phyloP scores from a whole-genome alignment of 83 land plant genomes.

The Picea abies region DNA sequence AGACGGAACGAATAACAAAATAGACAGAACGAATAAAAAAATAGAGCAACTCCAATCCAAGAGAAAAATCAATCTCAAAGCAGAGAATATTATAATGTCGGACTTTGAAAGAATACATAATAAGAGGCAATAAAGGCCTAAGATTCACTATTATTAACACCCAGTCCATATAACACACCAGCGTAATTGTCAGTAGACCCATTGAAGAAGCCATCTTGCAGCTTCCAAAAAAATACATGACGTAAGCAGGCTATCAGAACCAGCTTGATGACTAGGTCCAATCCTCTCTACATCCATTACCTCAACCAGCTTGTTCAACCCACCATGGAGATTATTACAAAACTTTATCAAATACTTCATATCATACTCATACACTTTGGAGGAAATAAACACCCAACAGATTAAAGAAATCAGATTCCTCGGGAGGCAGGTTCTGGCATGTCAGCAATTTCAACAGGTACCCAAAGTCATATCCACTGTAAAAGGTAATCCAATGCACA shows the following conservation, averaged over 20 bases:
- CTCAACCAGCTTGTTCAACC: slow-evolving; percentile 23
- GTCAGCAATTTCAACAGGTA: slow-evolving; percentile 63
- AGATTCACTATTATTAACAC: too few species aligned
- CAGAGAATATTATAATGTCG: too few species aligned
- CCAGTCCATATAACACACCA: too few species aligned
- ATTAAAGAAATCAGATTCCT: slow-evolving; percentile 37
- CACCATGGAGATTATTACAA: too few species aligned
- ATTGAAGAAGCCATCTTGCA: slow-evolving; percentile 19
- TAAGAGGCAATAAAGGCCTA: too few species aligned
- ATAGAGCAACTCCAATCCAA: neutral
- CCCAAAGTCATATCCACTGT: slow-evolving; percentile 64
- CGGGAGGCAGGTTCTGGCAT: slow-evolving; percentile 36
- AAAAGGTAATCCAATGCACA: slow-evolving; percentile 45
- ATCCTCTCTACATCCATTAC: slow-evolving; percentile 38
- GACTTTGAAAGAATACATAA: too few species aligned
- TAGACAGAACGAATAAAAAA: neutral
- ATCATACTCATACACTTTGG: slow-evolving; percentile 29
- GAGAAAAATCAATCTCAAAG: too few species aligned
- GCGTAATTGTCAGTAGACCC: too few species aligned
- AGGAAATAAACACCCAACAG: slow-evolving; percentile 43
- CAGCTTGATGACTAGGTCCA: slow-evolving; percentile 69
- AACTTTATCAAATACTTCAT: slow-evolving; percentile 18
- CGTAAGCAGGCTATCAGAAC: slow-evolving; percentile 71
- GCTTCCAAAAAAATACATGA: slow-evolving; percentile 45
- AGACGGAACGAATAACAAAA: neutral